Percentiles rank a stretch among this genome's conserved stretches.
phyloP scores from a whole-genome alignment of 139 green algal species.

The Chlorella vulgaris region DNA sequence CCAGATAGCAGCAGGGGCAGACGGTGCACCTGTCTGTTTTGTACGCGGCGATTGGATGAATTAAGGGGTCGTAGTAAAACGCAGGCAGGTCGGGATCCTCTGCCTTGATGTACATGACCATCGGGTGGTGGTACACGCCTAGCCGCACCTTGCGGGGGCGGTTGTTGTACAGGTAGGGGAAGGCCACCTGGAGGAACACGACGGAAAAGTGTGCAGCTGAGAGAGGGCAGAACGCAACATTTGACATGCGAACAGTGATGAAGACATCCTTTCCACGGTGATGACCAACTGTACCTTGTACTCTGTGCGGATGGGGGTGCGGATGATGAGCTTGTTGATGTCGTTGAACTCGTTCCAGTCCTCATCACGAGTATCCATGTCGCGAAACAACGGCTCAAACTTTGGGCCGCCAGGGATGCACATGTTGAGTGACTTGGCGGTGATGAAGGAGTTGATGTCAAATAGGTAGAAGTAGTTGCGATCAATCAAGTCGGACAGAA shows the following conservation, averaged over 20 bases:
- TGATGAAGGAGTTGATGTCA: slow-evolving; percentile 86
- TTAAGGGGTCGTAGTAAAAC: slow-evolving; percentile 99
- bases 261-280: no score
- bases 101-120: slow-evolving; percentile 99
- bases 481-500: slow-evolving; percentile 96
- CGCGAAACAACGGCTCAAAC: slow-evolving; percentile 98
- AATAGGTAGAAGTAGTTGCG: slow-evolving; percentile 99
- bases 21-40: slow-evolving; percentile 38
- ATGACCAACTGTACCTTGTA: slow-evolving; percentile 85
- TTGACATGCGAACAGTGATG: no score
- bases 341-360: slow-evolving; percentile 99
- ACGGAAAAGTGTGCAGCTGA: not conserved
- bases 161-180: slow-evolving; percentile 99
- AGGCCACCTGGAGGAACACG: slow-evolving; percentile 75
- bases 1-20: no score
- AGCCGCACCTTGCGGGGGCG: slow-evolving; percentile 93
- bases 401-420: slow-evolving; percentile 98
- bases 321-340: slow-evolving; percentile 99
- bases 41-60: slow-evolving; percentile 98
- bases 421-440: slow-evolving; percentile 95
- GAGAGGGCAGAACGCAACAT: no score
- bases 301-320: slow-evolving; percentile 87
- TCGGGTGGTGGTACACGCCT: slow-evolving; percentile 90
- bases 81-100: slow-evolving; percentile 99
- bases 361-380: slow-evolving; percentile 83